Evolutionary conservation across 805 yeast species (phyloP), one percentile per base, ranked within the genome.

Genomic region (Limtongozyma cylindracea): DNA sequence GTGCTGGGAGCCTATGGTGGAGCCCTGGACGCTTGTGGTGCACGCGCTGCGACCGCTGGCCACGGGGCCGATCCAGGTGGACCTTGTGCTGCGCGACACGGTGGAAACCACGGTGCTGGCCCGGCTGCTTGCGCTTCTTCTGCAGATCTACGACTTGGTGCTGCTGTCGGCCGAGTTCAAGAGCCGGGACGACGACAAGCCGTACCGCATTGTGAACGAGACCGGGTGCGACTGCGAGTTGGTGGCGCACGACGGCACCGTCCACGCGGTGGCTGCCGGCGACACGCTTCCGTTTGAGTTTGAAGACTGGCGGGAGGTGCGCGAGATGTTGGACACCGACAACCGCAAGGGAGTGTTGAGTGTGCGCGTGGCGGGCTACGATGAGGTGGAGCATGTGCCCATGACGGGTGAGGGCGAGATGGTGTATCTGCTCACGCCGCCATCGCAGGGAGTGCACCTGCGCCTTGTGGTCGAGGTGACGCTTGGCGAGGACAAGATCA

Each of bases 1-100:
- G 3, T 61, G 78, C 0, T 82, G 98, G 96, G 96, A 88, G 35
- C 95, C 98, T 0, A 48, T 88, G 20, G 41, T 88, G 22, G 98
- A 88, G 35, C 70, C 84, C 0, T 73, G 92, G 74, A 69, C 77
- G 5, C 50, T 84, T 22, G 66, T 77, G 0, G 43, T 76, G 8
- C 77, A 73, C 38, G 62, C 72, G 2, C 52, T 74, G 1, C 61
- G 58, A 23, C 49, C 57, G 5, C 49, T 61, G 11, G 6, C 15
- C 15, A 5, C 6, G 15, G n/a, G n/a, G n/a, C n/a, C n/a, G n/a
- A 33, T 71, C 3, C 38, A 56, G 17, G 50, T 84, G 20, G 82
- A 77, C 34, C 47, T 88, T 5, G 60, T 62, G n/a, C 70, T 94
- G 0, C 52, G 77, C 26, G 61, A 72, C 30, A 41, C 66, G 10